Evolutionary conservation across 176 grass and related monocot genomes (phyloP).

Genomic region (Puccinellia tenuiflora): DNA sequence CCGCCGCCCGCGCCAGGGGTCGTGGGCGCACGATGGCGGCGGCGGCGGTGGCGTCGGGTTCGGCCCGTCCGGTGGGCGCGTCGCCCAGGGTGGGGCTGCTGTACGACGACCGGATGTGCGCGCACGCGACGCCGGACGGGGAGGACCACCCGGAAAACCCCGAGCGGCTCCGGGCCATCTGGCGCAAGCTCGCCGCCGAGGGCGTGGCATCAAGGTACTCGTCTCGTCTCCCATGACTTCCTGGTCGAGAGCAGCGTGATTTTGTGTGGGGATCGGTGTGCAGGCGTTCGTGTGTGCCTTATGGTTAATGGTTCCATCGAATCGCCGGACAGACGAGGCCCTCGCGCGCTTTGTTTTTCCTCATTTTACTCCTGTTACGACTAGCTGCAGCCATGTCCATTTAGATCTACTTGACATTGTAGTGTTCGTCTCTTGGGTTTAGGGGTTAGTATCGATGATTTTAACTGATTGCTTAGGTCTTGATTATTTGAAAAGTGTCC

Average conservation of each 20-base stretch:
- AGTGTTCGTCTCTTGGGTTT: not conserved
- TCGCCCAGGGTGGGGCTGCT: constrained; percentile 50
- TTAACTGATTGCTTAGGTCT: not conserved
- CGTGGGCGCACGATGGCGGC: not conserved
- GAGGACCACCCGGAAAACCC: constrained; percentile 61
- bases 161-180: constrained; percentile 69
- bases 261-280: not conserved
- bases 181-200: constrained; percentile 60
- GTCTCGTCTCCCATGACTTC: not conserved
- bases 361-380: not conserved
- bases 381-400: not conserved
- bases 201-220: constrained; percentile 57
- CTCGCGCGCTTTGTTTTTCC: not conserved
- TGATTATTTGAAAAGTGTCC: not conserved
- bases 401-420: not conserved
- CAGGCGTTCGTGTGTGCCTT: not conserved
- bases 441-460: not conserved
- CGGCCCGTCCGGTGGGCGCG: not conserved
- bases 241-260: not conserved
- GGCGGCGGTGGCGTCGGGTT: not conserved
- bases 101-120: constrained; percentile 87
- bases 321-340: not conserved
- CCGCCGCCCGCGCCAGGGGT: too few relatives aligned
- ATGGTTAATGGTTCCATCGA: not conserved
- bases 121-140: constrained; percentile 51